Evolutionary conservation across 257 asterid species (phyloP).

Genomic region (Plantago ovata): DNA sequence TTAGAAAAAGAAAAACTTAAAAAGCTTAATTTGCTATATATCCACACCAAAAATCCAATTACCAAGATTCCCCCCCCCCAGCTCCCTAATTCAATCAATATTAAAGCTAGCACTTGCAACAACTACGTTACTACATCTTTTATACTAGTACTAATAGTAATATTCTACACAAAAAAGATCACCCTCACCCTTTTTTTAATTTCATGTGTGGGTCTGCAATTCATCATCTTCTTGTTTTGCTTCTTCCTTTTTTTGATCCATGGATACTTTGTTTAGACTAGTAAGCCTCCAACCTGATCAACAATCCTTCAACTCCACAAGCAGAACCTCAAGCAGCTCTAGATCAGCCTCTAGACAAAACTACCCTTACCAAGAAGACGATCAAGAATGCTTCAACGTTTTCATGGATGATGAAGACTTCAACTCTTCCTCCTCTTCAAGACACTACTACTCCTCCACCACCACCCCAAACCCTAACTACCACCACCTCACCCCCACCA

Average conservation of each 20-base stretch:
- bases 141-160: constrained; percentile 18
- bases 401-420: constrained; percentile 95
- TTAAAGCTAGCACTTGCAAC: constrained; percentile 12
- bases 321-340: constrained; percentile 76
- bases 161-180: constrained; percentile 25
- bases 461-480: constrained; percentile 19
- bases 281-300: constrained; percentile 78
- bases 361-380: constrained; percentile 33
- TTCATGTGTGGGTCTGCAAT: constrained; percentile 56
- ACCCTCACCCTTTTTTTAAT: constrained; percentile 11
- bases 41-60: constrained; percentile 38
- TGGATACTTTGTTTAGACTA: constrained; percentile 96
- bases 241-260: constrained; percentile 25
- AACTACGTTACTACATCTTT: constrained; percentile 39
- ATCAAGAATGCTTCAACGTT: constrained; percentile 93
- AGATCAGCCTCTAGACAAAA: constrained; percentile 58
- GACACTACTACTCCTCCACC: constrained; percentile 30
- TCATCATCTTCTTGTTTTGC: background rate
- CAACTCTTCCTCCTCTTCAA: constrained; percentile 76
- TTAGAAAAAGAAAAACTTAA: background rate
- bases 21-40: background rate
- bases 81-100: constrained; percentile 15
- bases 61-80: constrained; percentile 30
- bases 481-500: constrained; percentile 42
- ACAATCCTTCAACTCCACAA: constrained; percentile 63